Evolutionary conservation across 1,284 basidiomycete genomes (phyloP), one percentile per base, ranked within the genome.

Genomic region (Tylopilus sp.): DNA sequence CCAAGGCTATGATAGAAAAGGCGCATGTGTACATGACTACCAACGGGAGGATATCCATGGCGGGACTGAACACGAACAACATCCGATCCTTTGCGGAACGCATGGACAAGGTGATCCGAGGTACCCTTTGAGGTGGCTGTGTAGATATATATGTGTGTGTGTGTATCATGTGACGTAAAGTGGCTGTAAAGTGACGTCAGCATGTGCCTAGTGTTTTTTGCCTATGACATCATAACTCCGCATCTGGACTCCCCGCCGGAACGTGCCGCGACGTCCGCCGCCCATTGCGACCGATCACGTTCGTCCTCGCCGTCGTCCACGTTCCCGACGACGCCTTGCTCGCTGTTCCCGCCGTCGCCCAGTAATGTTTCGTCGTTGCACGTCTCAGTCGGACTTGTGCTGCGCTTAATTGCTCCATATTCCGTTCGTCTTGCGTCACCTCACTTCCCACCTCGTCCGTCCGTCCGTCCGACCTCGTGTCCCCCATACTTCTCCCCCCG

Each of bases 1-100:
- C 85, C 68, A 75, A 84, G 65, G 76, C 74, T 48, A 67, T 97
- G 68, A 76, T 82, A 23, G 83, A 90, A 52, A 81, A 85, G 65
- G 83, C 81, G 47, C 93, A 96, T 66, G 78, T 97, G 50, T 97
- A 97, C 71, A 73, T 97, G 74, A 95, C 92, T 11, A 71, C 65
- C 52, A 93, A 92, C 64, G 90, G 91, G 48, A 76, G 92, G 41
- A 93, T 95, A 60, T 91, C 63, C 2, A 64, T 68, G 64, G 64
- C 63, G 15, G 63, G 62, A 0, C 66, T 92, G 64, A 92, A 88
- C 71, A 78, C 74, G 46, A 61, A 74, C 61, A 97, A 95, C 69
- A 69, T 94, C 21, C 60, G 74, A 45, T 89, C 89, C 68, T 85
- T 95, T 73, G 90, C 89, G 28, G 74, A 78, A 67, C 74, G 74